Conservation (phyloP, 441 rosid species). For the Euphorbia neoarborescens region DNA sequence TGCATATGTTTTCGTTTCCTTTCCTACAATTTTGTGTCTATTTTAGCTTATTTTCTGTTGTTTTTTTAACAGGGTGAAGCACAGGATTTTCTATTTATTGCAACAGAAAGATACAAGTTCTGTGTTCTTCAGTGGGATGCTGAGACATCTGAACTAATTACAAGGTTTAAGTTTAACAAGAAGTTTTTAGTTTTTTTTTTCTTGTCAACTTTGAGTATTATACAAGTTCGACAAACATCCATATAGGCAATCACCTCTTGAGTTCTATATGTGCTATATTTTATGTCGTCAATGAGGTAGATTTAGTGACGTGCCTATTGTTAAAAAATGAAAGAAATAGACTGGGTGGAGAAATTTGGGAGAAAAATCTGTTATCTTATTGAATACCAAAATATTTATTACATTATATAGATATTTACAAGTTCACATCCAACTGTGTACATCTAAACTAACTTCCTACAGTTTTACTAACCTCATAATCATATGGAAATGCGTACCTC, state of each 20-base stretch:
- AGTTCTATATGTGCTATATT: not conserved
- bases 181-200: not conserved
- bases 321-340: no score
- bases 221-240: not conserved
- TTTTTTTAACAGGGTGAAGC: conserved; percentile 61
- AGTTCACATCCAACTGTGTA: no score
- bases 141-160: conserved; percentile 76
- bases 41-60: not conserved
- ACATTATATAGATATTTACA: no score
- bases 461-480: no score
- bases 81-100: conserved; percentile 86
- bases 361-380: no score
- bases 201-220: not conserved
- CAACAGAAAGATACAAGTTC: conserved; percentile 88
- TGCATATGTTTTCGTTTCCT: not conserved
- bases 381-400: no score
- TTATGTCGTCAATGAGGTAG: not conserved
- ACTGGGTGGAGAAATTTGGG: no score
- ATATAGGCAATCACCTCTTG: not conserved
- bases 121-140: conserved; percentile 98
- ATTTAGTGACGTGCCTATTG: not conserved
- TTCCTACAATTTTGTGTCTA: not conserved
- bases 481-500: no score
- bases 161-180: conserved; percentile 38
- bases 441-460: no score